Evolutionary conservation across 2,329 filamentous ascomycete genomes (phyloP), one percentile per base, ranked within the genome.

Genomic region (Hypocrella siamensis): DNA sequence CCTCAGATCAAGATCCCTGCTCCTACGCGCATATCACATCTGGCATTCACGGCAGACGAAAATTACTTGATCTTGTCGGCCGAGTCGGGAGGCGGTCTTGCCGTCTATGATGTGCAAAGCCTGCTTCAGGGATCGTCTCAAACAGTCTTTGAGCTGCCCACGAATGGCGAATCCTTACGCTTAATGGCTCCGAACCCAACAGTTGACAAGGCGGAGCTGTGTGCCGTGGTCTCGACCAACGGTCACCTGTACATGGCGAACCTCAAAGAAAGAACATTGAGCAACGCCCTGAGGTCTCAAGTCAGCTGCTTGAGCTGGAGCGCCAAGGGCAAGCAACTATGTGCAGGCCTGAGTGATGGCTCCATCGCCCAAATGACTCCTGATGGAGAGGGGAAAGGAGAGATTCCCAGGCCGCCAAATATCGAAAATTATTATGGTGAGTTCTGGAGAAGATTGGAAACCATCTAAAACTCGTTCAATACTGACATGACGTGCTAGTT

Each of bases 241-340:
- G 90, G 90, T 11, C 81, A 88, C 43, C 65, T 98, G 14, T 61
- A 86, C 49, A 74, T 98, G 53, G 81, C 82, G 6, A 82, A 93
- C 51, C 54, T 98, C 37, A 76, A 79, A 45, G 68, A 76, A 24
- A 65, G 68, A 30, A 63, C 63, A 15, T 73, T 72, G 40, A 82
- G 81, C 21, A 67, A 59, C 40, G 61, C 45, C 1, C 61, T 93
- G 40, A 82, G 77, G 46, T 63, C 69, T 18, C 76, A 79, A 30
- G 86, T 93, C 18, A 85, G 77, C 48, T 90, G 80, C 46, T 69
- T 83, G 5, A 78, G 81, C 34, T 98, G 92, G 90, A 98, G 90
- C 52, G 79, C 74, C 38, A 83, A 78, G 49, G 90, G 90, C 29
- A 98, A 93, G 52, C 88, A 96, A 50, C 63, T 98, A 27, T 77